These are phyloP conservation scores for Halophytophthora polymorphica DNA, from an alignment of 352 stramenopile genomes.

Conservation along the genomic window DNA sequence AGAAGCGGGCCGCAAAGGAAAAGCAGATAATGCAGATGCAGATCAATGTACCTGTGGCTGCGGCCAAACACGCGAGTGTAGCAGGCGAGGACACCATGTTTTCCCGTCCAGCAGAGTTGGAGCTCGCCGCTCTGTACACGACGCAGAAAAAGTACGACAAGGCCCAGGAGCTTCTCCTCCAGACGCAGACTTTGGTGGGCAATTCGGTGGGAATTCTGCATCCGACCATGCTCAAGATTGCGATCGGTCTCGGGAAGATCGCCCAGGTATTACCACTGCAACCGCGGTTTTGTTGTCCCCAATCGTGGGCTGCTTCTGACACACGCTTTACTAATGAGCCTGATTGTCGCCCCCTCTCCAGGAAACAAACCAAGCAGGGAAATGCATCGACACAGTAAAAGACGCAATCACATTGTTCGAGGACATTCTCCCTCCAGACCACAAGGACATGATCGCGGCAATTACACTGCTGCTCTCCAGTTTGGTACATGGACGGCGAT, in stretches of 20 bases:
- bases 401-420: slow-evolving; percentile 34
- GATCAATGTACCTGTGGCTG: slow-evolving; percentile 45
- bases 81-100: slow-evolving; percentile 42
- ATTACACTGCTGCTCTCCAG: slow-evolving; percentile 37
- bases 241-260: slow-evolving; percentile 35
- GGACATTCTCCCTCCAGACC: slow-evolving; percentile 28
- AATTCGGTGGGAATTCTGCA: slow-evolving; percentile 43
- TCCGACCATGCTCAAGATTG: slow-evolving; percentile 57
- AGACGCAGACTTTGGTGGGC: slow-evolving; percentile 24
- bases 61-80: slow-evolving; percentile 39
- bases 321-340: background rate
- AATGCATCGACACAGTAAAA: slow-evolving; percentile 22
- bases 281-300: background rate
- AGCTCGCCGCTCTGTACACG: slow-evolving; percentile 55
- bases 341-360: slow-evolving; percentile 4
- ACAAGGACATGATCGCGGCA: slow-evolving; percentile 39
- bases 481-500: slow-evolving; percentile 29
- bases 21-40: slow-evolving; percentile 57
- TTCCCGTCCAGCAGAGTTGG: slow-evolving; percentile 41
- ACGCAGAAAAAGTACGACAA: slow-evolving; percentile 56
- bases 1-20: slow-evolving; percentile 37
- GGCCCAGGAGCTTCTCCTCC: slow-evolving; percentile 30
- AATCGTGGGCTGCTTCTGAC: background rate
- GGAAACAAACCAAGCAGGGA: slow-evolving; percentile 25
- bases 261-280: slow-evolving; percentile 14